Evolutionary conservation across 805 yeast genomes (phyloP), one percentile per base, ranked within the genome.

Genomic region (Candida quercuum): DNA sequence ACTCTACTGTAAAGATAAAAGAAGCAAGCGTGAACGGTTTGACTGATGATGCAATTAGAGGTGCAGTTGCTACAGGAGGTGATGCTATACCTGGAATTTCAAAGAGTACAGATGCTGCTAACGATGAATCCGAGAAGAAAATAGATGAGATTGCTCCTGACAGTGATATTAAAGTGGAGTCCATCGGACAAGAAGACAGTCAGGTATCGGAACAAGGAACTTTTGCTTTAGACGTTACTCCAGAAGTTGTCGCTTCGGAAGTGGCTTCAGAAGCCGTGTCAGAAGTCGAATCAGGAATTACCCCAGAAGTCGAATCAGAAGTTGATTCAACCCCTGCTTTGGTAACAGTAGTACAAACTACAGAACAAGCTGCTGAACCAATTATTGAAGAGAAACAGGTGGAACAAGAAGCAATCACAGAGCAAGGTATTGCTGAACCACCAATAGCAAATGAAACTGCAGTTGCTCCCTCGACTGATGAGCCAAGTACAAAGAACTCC

Each of bases 31-130:
- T 37, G 3, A 56, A 49, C 26, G 65, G 60, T 7, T 54, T 72
- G 16, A 61, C 69, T 4, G 71, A 65, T 28, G 69, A 63, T 21
- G 78, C 72, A 39, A 72, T 72, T 29, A 63, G 78, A 49, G 80
- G 76, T 11, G 79, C 80, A 6, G 78, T 72, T 6, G 75, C 74
- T 8, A 59, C 56, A 16, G 61, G 60, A 18, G 73, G 64, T 34
- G 60, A 62, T 32, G 58, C 73, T 1, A 67, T 69, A 43, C 70
- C 74, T 3, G 74, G 76, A 4, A 59, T 71, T 15, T 56, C 67
- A 0, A 57, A 58, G 39, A 32, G 41, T 16, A 40, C 46, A 17
- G 46, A 40, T 25, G 39, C n/a, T 5, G 29, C 28, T 8, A 22
- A 29, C 21, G 35, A 24, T 18, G 33, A 22, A 22, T 3, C 7